phyloP scores from a whole-genome alignment of 192 early-diverging fungal species.

The Podila verticillata region DNA sequence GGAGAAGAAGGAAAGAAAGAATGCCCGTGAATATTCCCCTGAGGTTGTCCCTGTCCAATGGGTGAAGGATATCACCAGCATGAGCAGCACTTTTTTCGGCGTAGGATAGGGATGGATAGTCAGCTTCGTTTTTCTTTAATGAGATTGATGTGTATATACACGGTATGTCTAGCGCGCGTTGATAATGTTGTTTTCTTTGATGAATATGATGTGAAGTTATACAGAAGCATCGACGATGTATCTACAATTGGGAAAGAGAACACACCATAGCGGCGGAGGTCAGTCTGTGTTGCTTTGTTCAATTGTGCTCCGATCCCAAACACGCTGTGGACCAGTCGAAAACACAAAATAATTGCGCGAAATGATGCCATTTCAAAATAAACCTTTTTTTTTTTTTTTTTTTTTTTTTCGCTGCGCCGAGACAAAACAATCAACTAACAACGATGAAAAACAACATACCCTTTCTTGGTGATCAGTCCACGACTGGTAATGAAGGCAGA shows the following conservation, averaged over 20 bases:
- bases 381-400: no score
- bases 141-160: no score
- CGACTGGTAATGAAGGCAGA: conserved; percentile 55
- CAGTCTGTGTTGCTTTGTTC: not conserved
- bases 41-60: no score
- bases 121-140: no score
- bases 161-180: no score
- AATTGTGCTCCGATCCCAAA: not conserved
- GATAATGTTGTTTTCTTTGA: no score
- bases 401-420: no score
- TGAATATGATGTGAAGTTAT: not conserved
- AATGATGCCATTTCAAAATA: conserved; percentile 2
- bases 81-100: no score
- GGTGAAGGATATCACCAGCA: no score
- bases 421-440: not conserved
- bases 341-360: not conserved
- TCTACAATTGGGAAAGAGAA: conserved; percentile 3
- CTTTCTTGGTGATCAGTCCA: conserved; percentile 61
- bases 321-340: not conserved
- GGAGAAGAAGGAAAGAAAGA: no score
- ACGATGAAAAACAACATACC: conserved; percentile 24
- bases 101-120: no score
- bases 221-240: conserved; percentile 37
- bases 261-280: not conserved
- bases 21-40: no score